Base-by-base conservation (phyloP, 1,284 basidiomycete genomes). In the Pseudozyma sp. region DNA sequence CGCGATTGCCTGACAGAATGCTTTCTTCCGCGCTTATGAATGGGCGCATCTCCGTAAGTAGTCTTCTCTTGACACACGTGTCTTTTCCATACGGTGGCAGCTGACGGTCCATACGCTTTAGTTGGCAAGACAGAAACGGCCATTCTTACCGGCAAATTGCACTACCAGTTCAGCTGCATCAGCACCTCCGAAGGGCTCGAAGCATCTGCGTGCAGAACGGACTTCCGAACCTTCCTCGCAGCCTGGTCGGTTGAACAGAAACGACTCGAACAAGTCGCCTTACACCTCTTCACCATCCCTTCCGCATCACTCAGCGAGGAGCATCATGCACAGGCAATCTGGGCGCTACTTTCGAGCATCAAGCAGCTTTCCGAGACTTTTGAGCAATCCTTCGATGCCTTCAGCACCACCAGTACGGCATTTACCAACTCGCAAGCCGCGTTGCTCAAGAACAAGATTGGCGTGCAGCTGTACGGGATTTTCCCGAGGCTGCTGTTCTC, bases 391-490 rank as follows among this genome's bases (percentile, higher is more conserved):
- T 47, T 38, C 18, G 47, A 54, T 3, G 12, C 36, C 0, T 53
- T 65, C 10, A 45, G 59, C n/a, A 47, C 52, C 14, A 38, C 43
- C 0, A 21, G 45, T 36, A 39, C 42, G 21, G 31, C n/a, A n/a
- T 31, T 39, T 1, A 38, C 13, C 8, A 42, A 42, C 13, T 38
- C 52, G 12, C 50, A 50, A 31, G 39, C 53, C n/a, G 62, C 52
- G 12, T 38, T 70, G 58, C 55, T 61, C 53, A 53, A 61, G 19
- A 51, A 58, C 11, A 70, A 70, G 52, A 39, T 70, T 10, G 68
- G 54, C 0, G 42, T 58, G 12, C 61, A 70, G 62, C 53, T 70
- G 0, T 70, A 70, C 43, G 68, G 68, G 31, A 51, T 70, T 58
- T 70, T 70, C 34, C 61, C 68, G 14, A 47, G 68, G 12, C 48